Conservation (phyloP, 2,329 filamentous ascomycete species). For the Fusarium siculi region DNA sequence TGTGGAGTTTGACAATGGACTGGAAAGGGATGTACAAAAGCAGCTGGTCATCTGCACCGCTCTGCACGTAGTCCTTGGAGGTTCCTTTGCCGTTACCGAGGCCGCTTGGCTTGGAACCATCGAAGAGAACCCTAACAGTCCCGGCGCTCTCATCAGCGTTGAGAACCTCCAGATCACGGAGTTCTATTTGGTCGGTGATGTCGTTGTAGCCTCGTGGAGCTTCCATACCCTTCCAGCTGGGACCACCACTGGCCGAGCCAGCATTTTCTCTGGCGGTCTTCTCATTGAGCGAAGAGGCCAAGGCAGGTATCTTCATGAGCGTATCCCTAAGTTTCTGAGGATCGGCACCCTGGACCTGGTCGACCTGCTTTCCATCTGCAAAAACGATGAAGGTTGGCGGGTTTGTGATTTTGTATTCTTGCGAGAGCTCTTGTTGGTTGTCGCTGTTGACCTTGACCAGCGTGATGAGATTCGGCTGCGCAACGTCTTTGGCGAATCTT, state of each 20-base stretch:
- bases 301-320: conserved; percentile 75
- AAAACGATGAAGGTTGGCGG: conserved; percentile 95
- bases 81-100: conserved; percentile 65
- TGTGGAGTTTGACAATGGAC: conserved; percentile 88
- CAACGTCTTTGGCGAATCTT: conserved; percentile 75
- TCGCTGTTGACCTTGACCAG: conserved; percentile 92
- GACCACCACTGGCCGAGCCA: conserved; percentile 50
- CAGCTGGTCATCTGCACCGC: conserved; percentile 95
- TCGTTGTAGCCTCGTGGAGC: conserved; percentile 85
- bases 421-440: conserved; percentile 76
- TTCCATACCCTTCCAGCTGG: conserved; percentile 76
- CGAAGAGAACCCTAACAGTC: conserved; percentile 78
- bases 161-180: conserved; percentile 83
- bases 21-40: conserved; percentile 94
- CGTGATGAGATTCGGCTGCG: conserved; percentile 76
- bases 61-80: conserved; percentile 87
- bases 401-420: conserved; percentile 77
- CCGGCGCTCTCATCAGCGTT: conserved; percentile 86
- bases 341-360: conserved; percentile 80
- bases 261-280: conserved; percentile 50
- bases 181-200: conserved; percentile 83
- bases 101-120: conserved; percentile 71
- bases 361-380: conserved; percentile 73
- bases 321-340: conserved; percentile 74
- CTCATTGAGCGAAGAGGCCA: conserved; percentile 66